A percentile compares a stretch with the other conserved stretches of the same genome.
phyloP scores from a whole-genome alignment of 164 flowering plant genomes.

The Liriodendron chinense region DNA sequence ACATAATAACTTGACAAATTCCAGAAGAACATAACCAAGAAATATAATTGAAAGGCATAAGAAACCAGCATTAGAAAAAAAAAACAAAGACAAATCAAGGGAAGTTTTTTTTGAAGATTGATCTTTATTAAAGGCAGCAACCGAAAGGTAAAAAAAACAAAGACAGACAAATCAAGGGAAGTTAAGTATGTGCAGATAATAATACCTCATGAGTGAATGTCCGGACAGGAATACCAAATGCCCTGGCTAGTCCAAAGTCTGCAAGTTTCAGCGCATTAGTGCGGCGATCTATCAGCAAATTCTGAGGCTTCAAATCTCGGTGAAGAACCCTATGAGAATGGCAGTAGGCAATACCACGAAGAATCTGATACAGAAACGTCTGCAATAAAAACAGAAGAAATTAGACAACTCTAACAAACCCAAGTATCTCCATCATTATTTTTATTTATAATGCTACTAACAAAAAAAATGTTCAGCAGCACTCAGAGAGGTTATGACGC shows the following conservation, averaged over 20 bases:
- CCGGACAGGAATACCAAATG: conserved; percentile 95
- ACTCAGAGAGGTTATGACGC: too few relatives aligned
- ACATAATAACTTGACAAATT: background rate
- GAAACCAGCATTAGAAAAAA: background rate
- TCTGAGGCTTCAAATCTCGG: conserved; percentile 90
- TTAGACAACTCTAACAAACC: background rate
- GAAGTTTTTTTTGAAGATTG: too few relatives aligned
- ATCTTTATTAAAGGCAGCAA: too few relatives aligned
- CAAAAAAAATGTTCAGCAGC: too few relatives aligned
- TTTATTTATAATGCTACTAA: too few relatives aligned
- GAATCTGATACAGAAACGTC: conserved; percentile 84
- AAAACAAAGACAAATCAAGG: background rate
- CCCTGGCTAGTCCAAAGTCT: conserved; percentile 95
- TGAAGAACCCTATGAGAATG: conserved; percentile 96
- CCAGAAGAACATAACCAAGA: too few relatives aligned
- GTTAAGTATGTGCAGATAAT: background rate
- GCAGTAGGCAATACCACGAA: conserved; percentile 93
- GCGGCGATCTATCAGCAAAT: conserved; percentile 83
- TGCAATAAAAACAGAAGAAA: conserved; percentile 26
- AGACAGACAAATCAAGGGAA: background rate
- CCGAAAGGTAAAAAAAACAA: too few relatives aligned
- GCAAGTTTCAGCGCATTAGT: conserved; percentile 90
- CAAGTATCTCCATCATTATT: background rate
- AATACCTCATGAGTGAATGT: conserved; percentile 94
- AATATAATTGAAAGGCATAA: background rate